These are phyloP conservation scores for Exophiala xenobiotica DNA, from an alignment of 2,329 filamentous ascomycete species.

Conservation along the genomic window DNA sequence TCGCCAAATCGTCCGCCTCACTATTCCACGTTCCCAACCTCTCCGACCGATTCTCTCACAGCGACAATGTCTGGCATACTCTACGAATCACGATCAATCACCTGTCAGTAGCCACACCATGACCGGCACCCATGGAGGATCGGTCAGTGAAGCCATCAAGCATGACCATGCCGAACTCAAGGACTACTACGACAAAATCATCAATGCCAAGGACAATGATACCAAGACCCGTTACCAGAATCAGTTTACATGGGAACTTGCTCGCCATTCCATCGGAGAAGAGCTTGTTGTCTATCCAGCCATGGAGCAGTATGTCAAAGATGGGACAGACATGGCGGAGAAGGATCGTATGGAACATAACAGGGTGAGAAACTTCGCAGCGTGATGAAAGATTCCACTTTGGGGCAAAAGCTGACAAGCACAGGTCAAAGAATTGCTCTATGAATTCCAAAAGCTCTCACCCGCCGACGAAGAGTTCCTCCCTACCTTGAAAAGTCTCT, in stretches of 20 bases:
- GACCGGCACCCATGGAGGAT: neutral
- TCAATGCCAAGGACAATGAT: slow-evolving; percentile 43
- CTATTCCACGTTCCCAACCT: no score
- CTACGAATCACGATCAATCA: no score
- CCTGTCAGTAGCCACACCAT: no score
- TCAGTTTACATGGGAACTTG: slow-evolving; percentile 54
- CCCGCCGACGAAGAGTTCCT: slow-evolving; percentile 44
- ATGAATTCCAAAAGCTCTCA: slow-evolving; percentile 50
- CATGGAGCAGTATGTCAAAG: slow-evolving; percentile 49
- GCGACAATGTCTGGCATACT: no score
- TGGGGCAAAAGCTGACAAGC: neutral
- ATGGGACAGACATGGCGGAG: slow-evolving; percentile 47
- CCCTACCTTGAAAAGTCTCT: slow-evolving; percentile 45
- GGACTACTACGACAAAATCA: slow-evolving; percentile 45
- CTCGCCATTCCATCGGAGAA: slow-evolving; percentile 53
- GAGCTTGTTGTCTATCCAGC: slow-evolving; percentile 57
- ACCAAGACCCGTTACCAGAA: slow-evolving; percentile 49
- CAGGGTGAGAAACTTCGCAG: slow-evolving; percentile 33
- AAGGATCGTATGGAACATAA: slow-evolving; percentile 52
- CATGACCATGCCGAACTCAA: slow-evolving; percentile 45
- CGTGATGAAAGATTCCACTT: neutral
- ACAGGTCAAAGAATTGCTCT: slow-evolving; percentile 54
- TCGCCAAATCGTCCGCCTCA: no score
- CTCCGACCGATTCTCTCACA: no score
- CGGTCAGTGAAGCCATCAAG: slow-evolving; percentile 38